Evolutionary conservation across 1,284 basidiomycete species (phyloP), one percentile per base, ranked within the genome.

Genomic region (Puccinia novopanici): DNA sequence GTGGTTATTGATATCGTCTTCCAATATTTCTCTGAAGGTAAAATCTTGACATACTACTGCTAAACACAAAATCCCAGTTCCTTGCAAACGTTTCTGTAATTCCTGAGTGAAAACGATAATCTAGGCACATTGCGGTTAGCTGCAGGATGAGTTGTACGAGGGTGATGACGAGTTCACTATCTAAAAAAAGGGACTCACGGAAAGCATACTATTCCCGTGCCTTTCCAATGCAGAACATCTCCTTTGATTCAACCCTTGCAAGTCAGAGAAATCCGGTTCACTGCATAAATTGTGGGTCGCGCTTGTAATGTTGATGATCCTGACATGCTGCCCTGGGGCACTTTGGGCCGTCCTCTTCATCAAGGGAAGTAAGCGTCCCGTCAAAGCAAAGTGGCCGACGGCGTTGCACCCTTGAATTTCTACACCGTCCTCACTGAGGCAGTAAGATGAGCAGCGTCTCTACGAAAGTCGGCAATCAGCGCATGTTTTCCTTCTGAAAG

Each of bases 31-130:
- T 57, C 27, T n/a, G n/a, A 57, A 27, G 19, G 30, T 3, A 6
- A 17, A 24, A 24, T 40, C 3, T 17, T n/a, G 2, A n/a, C 63
- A 67, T 67, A 76, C 73, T 22, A 82, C 67, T 27, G 76, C 70
- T 10, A 82, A 57, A 3, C 82, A 81, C 6, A 75, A 67, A 24
- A 82, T 81, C 59, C 81, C 82, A 6, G 83, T 82, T 10, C 34
- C 61, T 50, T 82, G 63, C 1, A 84, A 45, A 9, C 82, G 81
- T 13, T 81, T 81, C 37, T 84, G 83, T 0, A 84, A 72, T 3
- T 80, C 83, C 17, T 68, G 67, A 1, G 82, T 52, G 61, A 83
- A 84, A 15, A 84, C 52, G 27, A 84, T 55, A 68, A 82, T 83
- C 24, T 82, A 75, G 57, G 48, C 4, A 54, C 4, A 4, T 54